Base-by-base conservation (phyloP, 768 basidiomycete species). In the Amanita pseudoporphyria region DNA sequence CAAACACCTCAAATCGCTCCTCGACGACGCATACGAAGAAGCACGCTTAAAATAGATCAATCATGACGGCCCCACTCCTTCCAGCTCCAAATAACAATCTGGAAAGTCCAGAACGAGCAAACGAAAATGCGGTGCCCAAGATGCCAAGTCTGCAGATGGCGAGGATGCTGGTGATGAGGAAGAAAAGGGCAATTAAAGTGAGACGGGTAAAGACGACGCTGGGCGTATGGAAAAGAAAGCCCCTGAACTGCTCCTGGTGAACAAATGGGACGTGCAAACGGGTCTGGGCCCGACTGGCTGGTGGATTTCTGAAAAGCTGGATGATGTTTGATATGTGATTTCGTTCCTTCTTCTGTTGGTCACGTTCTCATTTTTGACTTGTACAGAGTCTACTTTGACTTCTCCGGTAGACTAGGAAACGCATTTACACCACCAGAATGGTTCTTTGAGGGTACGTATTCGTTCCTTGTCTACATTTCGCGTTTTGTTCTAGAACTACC, bases 261-360 rank as follows among this genome's bases (percentile, higher is more conserved):
- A 71, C 53, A 78, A 77, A 47, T 79, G 77, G 77, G 77, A 79
- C 46, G 50, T 77, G 2, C 74, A 76, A 12, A 73, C 56, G 21
- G 77, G 77, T 0, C 64, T 65, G 16, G 78, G 80, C 56, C 77
- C 77, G 1, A 69, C 70, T 14, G 77, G 77, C 1, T 81, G 77
- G 76, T 79, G 76, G 76, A 71, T 79, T 26, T 78, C 76, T 2
- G 78, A 81, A 55, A 80, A 81, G 57, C 57, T 81, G 43, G 79
- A 81, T 60, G 78, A 78, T 49, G 77, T 81, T 30, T 64, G 78
- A 77, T 78, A 53, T n/a, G 71, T 52, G 6, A 18, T 21, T n/a
- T 19, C n/a, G 12, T 24, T 22, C 28, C 42, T n/a, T n/a, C n/a
- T n/a, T n/a, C n/a, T n/a, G 24, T 45, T 30, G 39, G 14, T 47